These are phyloP conservation scores for Erucastrum elatum DNA, from an alignment of 345 rosid species.

Conservation along the genomic window DNA sequence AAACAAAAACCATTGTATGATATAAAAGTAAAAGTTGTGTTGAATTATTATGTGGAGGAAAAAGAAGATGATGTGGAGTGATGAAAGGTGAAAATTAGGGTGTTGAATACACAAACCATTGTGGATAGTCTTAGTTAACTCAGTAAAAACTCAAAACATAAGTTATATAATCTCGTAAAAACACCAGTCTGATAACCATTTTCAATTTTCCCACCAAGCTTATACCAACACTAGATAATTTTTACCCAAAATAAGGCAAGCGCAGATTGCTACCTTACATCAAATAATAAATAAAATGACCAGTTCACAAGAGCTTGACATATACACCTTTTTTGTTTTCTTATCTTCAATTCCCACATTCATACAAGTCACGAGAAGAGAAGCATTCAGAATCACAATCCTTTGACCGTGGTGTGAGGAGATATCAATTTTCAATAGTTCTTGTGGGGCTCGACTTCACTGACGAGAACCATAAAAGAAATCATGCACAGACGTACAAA, in stretches of 20 bases:
- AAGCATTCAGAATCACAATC: background rate
- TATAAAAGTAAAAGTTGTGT: too few relatives aligned
- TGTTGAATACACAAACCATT: too few relatives aligned
- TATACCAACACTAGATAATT: background rate
- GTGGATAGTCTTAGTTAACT: too few relatives aligned
- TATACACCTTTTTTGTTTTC: background rate
- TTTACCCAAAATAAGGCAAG: too few relatives aligned
- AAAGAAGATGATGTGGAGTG: too few relatives aligned
- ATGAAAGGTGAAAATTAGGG: too few relatives aligned
- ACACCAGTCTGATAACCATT: background rate
- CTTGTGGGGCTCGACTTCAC: slow-evolving; percentile 3
- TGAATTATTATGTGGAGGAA: too few relatives aligned
- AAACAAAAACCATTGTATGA: too few relatives aligned
- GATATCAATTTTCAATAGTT: background rate
- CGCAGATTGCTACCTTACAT: background rate
- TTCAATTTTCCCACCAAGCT: background rate
- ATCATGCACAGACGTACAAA: background rate
- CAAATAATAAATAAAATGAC: background rate
- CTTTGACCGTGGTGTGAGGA: background rate
- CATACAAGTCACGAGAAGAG: slow-evolving; percentile 17
- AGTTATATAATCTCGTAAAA: too few relatives aligned
- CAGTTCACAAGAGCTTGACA: background rate
- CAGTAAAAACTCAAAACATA: too few relatives aligned
- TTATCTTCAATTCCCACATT: slow-evolving; percentile 9
- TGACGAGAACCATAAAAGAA: background rate